Percentiles rank a stretch among this genome's conserved stretches.
These are phyloP conservation scores for Macrophomina phaseolina DNA, from an alignment of 2,329 filamentous ascomycete species.

Conservation along the genomic window DNA sequence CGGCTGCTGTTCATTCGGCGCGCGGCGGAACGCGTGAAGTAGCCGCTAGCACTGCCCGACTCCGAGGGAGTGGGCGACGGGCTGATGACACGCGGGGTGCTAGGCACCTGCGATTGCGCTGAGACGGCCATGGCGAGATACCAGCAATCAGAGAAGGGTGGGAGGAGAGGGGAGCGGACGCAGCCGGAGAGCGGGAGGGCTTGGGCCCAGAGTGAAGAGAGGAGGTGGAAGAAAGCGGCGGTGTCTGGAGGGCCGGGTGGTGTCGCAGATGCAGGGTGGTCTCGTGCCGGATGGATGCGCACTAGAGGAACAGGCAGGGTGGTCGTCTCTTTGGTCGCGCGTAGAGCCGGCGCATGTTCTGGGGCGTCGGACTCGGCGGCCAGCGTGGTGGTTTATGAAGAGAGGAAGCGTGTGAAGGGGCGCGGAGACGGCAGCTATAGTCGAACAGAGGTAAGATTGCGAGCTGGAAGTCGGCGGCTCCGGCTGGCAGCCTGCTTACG, in stretches of 20 bases:
- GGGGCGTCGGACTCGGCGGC: constrained; percentile 18
- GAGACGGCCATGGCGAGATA: constrained; percentile 51
- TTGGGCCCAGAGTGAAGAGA: constrained; percentile 13
- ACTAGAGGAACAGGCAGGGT: constrained; percentile 12
- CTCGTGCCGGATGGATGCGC: constrained; percentile 12
- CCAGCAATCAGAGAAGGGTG: constrained; percentile 58
- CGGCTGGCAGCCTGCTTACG: constrained; percentile 1
- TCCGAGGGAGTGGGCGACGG: constrained; percentile 80
- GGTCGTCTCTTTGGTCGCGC: constrained; percentile 21
- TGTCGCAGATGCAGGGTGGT: constrained; percentile 11
- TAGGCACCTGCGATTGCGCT: constrained; percentile 67
- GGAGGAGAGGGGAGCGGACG: constrained; percentile 59
- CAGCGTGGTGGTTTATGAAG: constrained; percentile 19
- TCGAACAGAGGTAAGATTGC: constrained; percentile 14
- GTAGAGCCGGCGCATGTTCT: constrained; percentile 24
- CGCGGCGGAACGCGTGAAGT: constrained; percentile 79
- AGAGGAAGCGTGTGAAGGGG: background rate
- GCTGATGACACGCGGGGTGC: constrained; percentile 85
- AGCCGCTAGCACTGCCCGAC: constrained; percentile 52
- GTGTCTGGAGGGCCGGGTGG: background rate
- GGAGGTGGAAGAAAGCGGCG: constrained; percentile 13
- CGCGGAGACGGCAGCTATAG: background rate
- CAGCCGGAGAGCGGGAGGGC: constrained; percentile 36
- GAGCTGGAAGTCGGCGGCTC: constrained; percentile 23
- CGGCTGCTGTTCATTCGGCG: constrained; percentile 59